These are phyloP conservation scores for Aspergillus piperis DNA, from an alignment of 2,329 filamentous ascomycete genomes.

Conservation along the genomic window DNA sequence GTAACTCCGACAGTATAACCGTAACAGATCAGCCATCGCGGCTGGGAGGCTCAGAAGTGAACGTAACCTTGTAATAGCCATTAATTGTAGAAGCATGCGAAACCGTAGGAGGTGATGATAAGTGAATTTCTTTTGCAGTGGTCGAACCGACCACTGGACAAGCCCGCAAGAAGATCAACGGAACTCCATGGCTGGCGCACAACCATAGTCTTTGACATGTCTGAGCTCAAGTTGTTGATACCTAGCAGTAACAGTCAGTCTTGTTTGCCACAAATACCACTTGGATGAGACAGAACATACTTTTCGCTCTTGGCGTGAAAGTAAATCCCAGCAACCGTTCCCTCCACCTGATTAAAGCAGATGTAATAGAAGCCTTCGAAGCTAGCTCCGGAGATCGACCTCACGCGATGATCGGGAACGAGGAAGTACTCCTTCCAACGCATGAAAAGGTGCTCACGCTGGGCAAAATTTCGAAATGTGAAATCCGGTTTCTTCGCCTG, in stretches of 20 bases:
- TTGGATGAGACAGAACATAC: constrained; percentile 57
- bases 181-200: constrained; percentile 85
- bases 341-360: constrained; percentile 90
- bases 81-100: constrained; percentile 5
- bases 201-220: constrained; percentile 81
- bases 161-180: constrained; percentile 54
- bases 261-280: neutral
- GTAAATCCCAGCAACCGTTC: constrained; percentile 89
- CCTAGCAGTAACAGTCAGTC: constrained; percentile 50
- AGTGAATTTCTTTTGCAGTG: neutral
- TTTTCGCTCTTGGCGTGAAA: constrained; percentile 98
- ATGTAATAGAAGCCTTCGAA: constrained; percentile 99
- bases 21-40: neutral
- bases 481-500: constrained; percentile 61
- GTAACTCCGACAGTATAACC: neutral
- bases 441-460: constrained; percentile 94
- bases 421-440: constrained; percentile 99
- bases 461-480: constrained; percentile 67
- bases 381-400: constrained; percentile 88
- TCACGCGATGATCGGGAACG: constrained; percentile 89
- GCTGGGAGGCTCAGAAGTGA: neutral
- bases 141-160: neutral
- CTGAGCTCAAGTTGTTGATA: constrained; percentile 92
- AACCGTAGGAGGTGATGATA: neutral
- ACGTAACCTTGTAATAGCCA: neutral